phyloP scores from a whole-genome alignment of 2,329 filamentous ascomycete species.

The Colletotrichum sansevieriae region DNA sequence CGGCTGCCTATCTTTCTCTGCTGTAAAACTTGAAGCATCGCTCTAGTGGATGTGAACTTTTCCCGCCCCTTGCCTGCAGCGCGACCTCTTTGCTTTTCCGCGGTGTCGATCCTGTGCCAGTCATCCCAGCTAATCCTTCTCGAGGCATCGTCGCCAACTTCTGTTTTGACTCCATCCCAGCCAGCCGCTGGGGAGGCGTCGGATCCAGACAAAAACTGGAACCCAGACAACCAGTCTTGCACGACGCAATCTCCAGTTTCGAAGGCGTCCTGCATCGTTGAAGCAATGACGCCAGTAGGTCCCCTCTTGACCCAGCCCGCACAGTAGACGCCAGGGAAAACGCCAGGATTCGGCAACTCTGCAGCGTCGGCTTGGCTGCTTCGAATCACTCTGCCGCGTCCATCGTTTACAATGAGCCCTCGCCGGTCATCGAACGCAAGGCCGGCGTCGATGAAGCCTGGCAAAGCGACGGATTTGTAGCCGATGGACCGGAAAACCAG shows the following conservation, averaged over 20 bases:
- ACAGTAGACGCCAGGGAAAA: conserved; percentile 83
- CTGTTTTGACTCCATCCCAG: conserved; percentile 81
- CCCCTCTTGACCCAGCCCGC: conserved; percentile 97
- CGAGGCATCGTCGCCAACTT: conserved; percentile 68
- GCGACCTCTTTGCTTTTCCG: conserved; percentile 77
- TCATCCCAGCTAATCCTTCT: conserved; percentile 81
- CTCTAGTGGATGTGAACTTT: conserved; percentile 69
- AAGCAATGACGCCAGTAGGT: conserved; percentile 94
- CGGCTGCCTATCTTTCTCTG: conserved; percentile 53
- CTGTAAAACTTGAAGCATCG: conserved; percentile 66
- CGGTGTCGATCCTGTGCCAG: conserved; percentile 86
- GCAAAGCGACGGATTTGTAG: conserved; percentile 85
- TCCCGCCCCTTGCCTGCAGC: conserved; percentile 82
- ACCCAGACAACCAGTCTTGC: conserved; percentile 75
- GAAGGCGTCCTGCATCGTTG: conserved; percentile 96
- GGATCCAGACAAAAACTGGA: conserved; percentile 53
- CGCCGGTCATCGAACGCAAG: conserved; percentile 81
- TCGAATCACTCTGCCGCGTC: conserved; percentile 76
- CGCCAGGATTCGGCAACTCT: conserved; percentile 56
- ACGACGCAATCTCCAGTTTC: conserved; percentile 86
- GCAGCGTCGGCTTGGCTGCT: conserved; percentile 49
- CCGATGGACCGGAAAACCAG: conserved; percentile 94
- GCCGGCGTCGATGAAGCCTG: conserved; percentile 79
- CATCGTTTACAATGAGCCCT: conserved; percentile 87
- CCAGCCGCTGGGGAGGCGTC: conserved; percentile 58